Evolutionary conservation across 1,284 basidiomycete genomes (phyloP), one percentile per base, ranked within the genome.

Genomic region (Leccinum pachyderme): DNA sequence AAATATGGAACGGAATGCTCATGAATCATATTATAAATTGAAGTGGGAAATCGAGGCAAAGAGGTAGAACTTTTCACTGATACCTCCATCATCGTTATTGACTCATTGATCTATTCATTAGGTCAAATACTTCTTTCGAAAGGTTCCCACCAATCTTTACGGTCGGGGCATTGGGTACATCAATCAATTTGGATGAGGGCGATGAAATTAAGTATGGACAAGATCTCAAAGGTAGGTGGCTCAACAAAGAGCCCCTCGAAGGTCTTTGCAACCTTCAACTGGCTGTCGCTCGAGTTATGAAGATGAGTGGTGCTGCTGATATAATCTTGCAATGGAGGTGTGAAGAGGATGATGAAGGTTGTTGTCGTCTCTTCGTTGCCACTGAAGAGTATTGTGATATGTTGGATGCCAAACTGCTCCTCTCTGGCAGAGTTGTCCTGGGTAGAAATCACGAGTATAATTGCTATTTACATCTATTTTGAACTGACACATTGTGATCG

Each of bases 341-440:
- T 11, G 12, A 33, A 7, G 53, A 32, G 5, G 33, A 46, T 27
- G 33, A 45, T n/a, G 28, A 45, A 9, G 54, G 41, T 31, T n/a
- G 6, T 39, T 9, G 11, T 47, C 37, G 2, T 51, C 31, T 37
- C 37, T 52, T 52, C 29, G 11, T 57, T 0, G 31, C 3, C 7
- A 27, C 43, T 25, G 24, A 57, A 39, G 54, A 41, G 28, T 29
- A 8, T 11, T 56, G 33, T 51, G 33, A 46, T 37, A 46, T 51
- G 18, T 24, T 56, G 55, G 41, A 56, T 46, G 47, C 54, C 27
- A 56, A 55, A 45, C 53, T 49, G n/a, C n/a, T n/a, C n/a, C n/a
- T n/a, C n/a, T n/a, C n/a, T n/a, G n/a, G n/a, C n/a, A n/a, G n/a
- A n/a, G n/a, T n/a, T n/a, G n/a, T n/a, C 22, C 9, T 18, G 18